Conservation (phyloP, 108 stramenopile genomes). For the Cyclotella choctawhatcheeana region DNA sequence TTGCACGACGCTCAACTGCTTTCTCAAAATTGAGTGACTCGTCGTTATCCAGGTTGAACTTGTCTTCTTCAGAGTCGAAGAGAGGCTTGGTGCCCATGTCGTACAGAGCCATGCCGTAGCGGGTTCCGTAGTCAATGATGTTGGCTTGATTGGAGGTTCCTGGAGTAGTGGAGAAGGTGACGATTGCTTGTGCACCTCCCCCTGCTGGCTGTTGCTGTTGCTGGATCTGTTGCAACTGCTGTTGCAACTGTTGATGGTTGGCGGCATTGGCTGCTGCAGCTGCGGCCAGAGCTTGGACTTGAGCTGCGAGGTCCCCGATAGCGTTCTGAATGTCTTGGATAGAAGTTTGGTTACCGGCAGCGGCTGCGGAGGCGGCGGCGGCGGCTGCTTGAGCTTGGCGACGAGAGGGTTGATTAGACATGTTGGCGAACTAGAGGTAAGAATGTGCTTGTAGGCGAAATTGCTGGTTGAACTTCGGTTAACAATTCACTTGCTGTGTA, state of each 20-base stretch:
- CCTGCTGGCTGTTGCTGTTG: background rate
- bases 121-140: background rate
- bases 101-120: background rate
- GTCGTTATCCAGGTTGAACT: conserved; percentile 4
- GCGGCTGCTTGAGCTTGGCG: too few relatives aligned
- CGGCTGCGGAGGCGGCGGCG: too few relatives aligned
- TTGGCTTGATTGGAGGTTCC: background rate
- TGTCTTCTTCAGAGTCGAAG: background rate
- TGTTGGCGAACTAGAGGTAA: background rate
- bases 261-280: too few relatives aligned
- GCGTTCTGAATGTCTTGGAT: too few relatives aligned
- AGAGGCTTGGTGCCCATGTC: background rate
- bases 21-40: background rate
- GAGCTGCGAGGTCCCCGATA: too few relatives aligned
- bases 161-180: background rate
- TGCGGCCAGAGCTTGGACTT: too few relatives aligned
- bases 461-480: background rate
- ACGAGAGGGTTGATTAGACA: background rate
- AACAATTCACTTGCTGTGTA: background rate
- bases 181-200: background rate
- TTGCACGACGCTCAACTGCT: background rate
- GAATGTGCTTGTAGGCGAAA: background rate
- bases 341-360: too few relatives aligned
- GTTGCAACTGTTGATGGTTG: background rate
- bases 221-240: background rate